These are phyloP conservation scores for Seminavis robusta DNA, from an alignment of 108 stramenopile genomes.

Conservation along the genomic window DNA sequence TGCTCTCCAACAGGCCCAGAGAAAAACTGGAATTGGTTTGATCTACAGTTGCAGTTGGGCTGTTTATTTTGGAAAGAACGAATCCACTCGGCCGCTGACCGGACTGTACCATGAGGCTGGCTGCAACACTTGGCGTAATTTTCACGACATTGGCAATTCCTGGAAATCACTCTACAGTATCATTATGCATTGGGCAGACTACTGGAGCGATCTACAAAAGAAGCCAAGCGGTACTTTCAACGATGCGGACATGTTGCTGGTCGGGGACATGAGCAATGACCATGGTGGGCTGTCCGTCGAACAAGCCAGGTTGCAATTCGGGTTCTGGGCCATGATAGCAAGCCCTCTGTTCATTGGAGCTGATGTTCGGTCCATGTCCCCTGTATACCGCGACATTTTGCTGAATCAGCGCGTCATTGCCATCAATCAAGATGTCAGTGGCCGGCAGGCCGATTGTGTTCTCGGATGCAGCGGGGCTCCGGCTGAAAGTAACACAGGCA, in stretches of 20 bases:
- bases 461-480: neutral
- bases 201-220: constrained; percentile 10
- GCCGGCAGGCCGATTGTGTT: neutral
- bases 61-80: too few species aligned
- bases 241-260: constrained; percentile 57
- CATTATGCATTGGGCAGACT: constrained; percentile 20
- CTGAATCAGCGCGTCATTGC: neutral
- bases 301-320: constrained; percentile 45
- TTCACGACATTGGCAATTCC: constrained; percentile 47
- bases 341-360: constrained; percentile 47
- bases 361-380: constrained; percentile 32
- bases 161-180: constrained; percentile 59
- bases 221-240: constrained; percentile 54
- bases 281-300: constrained; percentile 29
- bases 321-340: constrained; percentile 48
- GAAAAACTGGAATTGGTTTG: too few species aligned
- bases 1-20: too few species aligned
- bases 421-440: neutral
- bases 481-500: too few species aligned
- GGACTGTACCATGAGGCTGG: too few species aligned
- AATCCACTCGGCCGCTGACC: too few species aligned
- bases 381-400: neutral
- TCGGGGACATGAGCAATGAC: too few species aligned
- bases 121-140: constrained; percentile 46
- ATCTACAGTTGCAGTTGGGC: too few species aligned